phyloP scores from a whole-genome alignment of 495 filamentous ascomycete genomes.

The Stereocaulon alpinum region DNA sequence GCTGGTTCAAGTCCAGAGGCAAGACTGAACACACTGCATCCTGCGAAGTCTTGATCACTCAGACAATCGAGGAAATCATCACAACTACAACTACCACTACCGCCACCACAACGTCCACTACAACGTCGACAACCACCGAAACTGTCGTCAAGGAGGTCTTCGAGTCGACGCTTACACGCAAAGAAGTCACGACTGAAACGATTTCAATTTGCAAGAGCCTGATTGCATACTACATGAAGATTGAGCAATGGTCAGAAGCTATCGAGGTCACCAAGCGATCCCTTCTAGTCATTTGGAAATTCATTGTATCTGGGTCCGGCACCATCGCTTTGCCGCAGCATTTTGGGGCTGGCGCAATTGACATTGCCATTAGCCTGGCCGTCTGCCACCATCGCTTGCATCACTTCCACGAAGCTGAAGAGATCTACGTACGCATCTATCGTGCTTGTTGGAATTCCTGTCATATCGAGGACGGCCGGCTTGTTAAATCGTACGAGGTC shows the following conservation, averaged over 20 bases:
- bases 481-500: constrained; percentile 27
- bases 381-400: constrained; percentile 34
- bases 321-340: constrained; percentile 28
- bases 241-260: constrained; percentile 35
- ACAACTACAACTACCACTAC: constrained; percentile 26
- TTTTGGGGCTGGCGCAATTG: constrained; percentile 31
- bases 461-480: constrained; percentile 32
- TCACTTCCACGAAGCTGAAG: constrained; percentile 41
- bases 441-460: constrained; percentile 36
- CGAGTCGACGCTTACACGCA: constrained; percentile 29
- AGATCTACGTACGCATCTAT: constrained; percentile 50
- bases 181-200: constrained; percentile 22
- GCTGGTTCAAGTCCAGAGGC: constrained; percentile 31
- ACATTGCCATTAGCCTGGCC: constrained; percentile 33
- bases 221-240: constrained; percentile 33
- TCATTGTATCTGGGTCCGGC: constrained; percentile 30
- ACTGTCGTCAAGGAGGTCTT: constrained; percentile 33
- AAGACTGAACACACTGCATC: constrained; percentile 31
- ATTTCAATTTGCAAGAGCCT: constrained; percentile 32
- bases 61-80: constrained; percentile 35
- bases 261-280: constrained; percentile 31
- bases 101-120: constrained; percentile 29
- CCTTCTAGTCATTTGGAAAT: constrained; percentile 36
- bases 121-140: constrained; percentile 33
- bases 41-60: constrained; percentile 29